These are phyloP conservation scores for Ceratobasidium sp. DNA, from an alignment of 1,284 basidiomycete genomes.

Conservation along the genomic window DNA sequence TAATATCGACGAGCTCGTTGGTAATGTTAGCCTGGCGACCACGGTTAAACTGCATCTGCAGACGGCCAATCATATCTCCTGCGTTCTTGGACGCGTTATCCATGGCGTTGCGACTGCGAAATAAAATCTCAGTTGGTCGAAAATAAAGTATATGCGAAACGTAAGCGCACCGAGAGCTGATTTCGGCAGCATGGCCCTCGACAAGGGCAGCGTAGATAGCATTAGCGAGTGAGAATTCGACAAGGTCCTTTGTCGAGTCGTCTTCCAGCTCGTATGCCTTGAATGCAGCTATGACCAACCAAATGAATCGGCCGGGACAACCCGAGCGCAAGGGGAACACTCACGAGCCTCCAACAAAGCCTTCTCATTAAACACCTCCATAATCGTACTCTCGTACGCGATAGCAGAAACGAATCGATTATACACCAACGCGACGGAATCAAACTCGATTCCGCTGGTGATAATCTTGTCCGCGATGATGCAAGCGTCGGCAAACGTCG, in stretches of 20 bases:
- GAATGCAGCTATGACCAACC: conserved; percentile 75
- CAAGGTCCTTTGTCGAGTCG: conserved; percentile 92
- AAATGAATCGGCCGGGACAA: not conserved
- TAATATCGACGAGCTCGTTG: conserved; percentile 95
- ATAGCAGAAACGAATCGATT: conserved; percentile 97
- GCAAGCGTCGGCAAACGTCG: conserved; percentile 96
- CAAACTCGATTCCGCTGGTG: conserved; percentile 88
- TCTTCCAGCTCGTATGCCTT: conserved; percentile 96
- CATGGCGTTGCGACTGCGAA: conserved; percentile 93
- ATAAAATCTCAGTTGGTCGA: conserved; percentile 43
- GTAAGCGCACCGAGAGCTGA: conserved; percentile 78
- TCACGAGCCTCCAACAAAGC: conserved; percentile 82
- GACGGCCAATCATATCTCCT: conserved; percentile 86
- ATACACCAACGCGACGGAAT: conserved; percentile 87
- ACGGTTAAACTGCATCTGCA: conserved; percentile 98
- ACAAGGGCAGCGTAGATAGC: conserved; percentile 95
- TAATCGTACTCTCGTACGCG: conserved; percentile 86
- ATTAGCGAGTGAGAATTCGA: conserved; percentile 97
- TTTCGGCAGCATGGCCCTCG: conserved; percentile 97
- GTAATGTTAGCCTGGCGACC: conserved; percentile 99
- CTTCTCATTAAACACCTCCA: conserved; percentile 87
- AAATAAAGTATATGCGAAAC: conserved; percentile 8
- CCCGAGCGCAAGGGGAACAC: conserved; percentile 53
- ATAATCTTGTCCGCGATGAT: conserved; percentile 95
- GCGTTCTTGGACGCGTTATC: conserved; percentile 99